Evolutionary conservation across 441 rosid genomes (phyloP).

Genomic region (Populus hybrid): DNA sequence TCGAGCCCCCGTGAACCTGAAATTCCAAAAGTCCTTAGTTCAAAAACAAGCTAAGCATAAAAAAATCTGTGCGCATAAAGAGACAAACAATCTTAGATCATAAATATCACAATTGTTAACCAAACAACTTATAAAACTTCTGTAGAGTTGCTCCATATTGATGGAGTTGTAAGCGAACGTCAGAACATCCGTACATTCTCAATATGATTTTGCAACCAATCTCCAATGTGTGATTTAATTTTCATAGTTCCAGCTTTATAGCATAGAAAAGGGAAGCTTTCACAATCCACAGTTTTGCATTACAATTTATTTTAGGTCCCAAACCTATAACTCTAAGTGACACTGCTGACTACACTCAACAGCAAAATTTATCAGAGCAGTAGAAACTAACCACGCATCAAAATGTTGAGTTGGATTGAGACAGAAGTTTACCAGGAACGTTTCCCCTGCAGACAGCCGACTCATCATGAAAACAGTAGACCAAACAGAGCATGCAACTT

Average conservation of each 20-base stretch:
- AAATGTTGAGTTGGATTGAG: neutral
- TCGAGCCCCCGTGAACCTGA: conserved; percentile 90
- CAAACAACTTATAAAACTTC: neutral
- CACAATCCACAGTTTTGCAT: neutral
- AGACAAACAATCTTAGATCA: neutral
- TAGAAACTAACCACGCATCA: neutral
- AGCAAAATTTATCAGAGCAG: neutral
- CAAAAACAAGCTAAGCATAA: neutral
- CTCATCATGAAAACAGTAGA: conserved; percentile 88
- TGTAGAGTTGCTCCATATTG: neutral
- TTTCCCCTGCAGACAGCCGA: conserved; percentile 63
- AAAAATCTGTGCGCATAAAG: neutral
- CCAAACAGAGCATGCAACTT: conserved; percentile 97
- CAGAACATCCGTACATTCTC: neutral
- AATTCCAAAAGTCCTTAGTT: conserved; percentile 19
- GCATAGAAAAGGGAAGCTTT: neutral
- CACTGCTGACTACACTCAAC: neutral
- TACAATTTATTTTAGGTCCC: neutral
- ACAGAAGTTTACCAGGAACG: conserved; percentile 53
- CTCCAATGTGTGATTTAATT: neutral
- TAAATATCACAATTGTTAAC: neutral
- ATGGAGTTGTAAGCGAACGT: neutral
- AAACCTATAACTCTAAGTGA: neutral
- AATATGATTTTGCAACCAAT: neutral
- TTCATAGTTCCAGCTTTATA: neutral